Conservation (phyloP, 2,329 filamentous ascomycete genomes). For the Neocucurbitaria cava region DNA sequence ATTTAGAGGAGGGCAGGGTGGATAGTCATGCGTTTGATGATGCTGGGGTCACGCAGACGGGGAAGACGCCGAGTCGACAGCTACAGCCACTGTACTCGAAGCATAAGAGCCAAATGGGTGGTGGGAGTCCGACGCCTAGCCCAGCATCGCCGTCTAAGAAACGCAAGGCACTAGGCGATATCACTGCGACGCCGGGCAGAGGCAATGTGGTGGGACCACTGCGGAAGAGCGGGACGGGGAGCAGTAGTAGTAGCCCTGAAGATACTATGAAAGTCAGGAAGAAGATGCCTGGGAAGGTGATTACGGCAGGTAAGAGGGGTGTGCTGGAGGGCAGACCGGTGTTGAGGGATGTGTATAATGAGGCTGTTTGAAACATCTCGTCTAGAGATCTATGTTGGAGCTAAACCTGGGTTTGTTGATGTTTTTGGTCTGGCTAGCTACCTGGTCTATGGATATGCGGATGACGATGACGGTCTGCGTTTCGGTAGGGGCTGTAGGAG, state of each 20-base stretch:
- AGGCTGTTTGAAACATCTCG: conserved; percentile 17
- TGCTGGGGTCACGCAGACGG: conserved; percentile 50
- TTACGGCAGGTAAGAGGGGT: conserved; percentile 61
- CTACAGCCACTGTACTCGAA: neutral
- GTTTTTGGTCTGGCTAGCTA: too few relatives aligned
- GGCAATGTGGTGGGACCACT: conserved; percentile 21
- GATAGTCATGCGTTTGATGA: conserved; percentile 74
- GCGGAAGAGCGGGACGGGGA: conserved; percentile 26
- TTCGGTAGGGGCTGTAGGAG: too few relatives aligned
- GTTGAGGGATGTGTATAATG: conserved; percentile 79
- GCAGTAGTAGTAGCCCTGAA: conserved; percentile 32
- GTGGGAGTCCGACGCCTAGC: conserved; percentile 25
- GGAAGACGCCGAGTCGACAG: conserved; percentile 20
- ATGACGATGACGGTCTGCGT: too few relatives aligned
- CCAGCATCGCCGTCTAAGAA: conserved; percentile 48
- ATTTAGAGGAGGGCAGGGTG: conserved; percentile 70
- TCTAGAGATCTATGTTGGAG: neutral
- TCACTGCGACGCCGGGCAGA: conserved; percentile 15
- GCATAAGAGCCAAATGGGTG: neutral
- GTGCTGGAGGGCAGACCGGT: conserved; percentile 72
- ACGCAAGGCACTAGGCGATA: conserved; percentile 35
- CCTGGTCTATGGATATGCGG: too few relatives aligned
- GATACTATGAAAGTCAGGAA: conserved; percentile 45
- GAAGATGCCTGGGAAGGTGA: conserved; percentile 65
- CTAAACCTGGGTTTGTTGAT: neutral